Evolutionary conservation across 192 early-diverging fungal genomes (phyloP), one percentile per base, ranked within the genome.

Genomic region (Podochytrium sp.): DNA sequence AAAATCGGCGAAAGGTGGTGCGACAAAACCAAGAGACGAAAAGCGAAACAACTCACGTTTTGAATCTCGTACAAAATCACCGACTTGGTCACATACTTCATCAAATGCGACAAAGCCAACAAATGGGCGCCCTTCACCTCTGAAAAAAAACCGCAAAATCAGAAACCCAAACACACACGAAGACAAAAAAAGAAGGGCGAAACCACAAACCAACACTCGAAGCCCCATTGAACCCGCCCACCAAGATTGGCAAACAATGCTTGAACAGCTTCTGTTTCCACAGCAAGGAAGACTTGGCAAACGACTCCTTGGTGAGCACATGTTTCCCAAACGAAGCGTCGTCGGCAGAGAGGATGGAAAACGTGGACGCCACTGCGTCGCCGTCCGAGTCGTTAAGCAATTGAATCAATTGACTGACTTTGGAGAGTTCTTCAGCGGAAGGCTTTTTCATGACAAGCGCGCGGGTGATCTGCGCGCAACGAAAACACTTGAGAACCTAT

Each of bases 181-280:
- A n/a, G 1, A 30, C 27, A 20, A 16, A 52, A 27, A 59, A 69
- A 35, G 29, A 39, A 43, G 2, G n/a, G 32, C 33, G 20, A 53
- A 47, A 40, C 55, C 12, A 4, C 32, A 34, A 5, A 25, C 30
- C 29, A 78, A 47, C 53, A 50, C 35, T 35, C 49, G 59, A 20
- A 29, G 63, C 60, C 1, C 38, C 16, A 4, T 71, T 74, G 51
- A 84, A 78, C 0, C 71, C 73, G 12, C 52, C 41, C 10, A 73
- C 72, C 10, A 84, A 39, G 18, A 59, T 51, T 32, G 82, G 93
- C 14, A 96, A 76, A 58, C 90, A 91, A 40, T 86, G 87, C 38
- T 90, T 86, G 74, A 94, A 97, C 68, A 97, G 92, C 29, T 91
- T 81, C 76, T 97, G 95, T 77, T 93, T 93, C 73, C 91, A 91